These are phyloP conservation scores for Boletus mariae DNA, from an alignment of 1,284 basidiomycete species.

Conservation along the genomic window DNA sequence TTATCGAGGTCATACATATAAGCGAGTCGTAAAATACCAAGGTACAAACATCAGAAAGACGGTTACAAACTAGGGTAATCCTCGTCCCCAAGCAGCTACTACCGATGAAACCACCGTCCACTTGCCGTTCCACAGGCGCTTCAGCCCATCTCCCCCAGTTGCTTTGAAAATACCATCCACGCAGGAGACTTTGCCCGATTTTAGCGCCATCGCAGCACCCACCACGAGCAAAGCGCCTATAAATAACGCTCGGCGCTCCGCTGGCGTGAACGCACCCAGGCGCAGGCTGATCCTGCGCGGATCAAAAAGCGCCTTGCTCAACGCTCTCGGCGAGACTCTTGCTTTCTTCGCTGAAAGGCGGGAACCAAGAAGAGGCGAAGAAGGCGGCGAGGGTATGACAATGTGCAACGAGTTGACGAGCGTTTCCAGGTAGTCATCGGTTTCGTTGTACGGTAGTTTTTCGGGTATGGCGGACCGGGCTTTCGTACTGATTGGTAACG, in stretches of 20 bases:
- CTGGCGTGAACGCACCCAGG: constrained; percentile 30
- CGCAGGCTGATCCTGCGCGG: constrained; percentile 21
- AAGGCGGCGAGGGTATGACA: constrained; percentile 44
- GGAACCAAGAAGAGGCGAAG: constrained; percentile 16
- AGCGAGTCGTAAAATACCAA: background rate
- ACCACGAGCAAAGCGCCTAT: constrained; percentile 63
- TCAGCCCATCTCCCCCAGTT: constrained; percentile 20
- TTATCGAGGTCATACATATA: constrained; percentile 2
- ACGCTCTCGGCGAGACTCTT: constrained; percentile 8
- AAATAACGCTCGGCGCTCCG: constrained; percentile 48
- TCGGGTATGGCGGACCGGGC: background rate
- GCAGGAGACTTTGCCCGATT: constrained; percentile 14
- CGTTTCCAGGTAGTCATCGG: constrained; percentile 57
- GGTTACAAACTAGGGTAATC: constrained; percentile 17
- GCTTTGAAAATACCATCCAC: constrained; percentile 16
- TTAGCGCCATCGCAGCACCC: constrained; percentile 61
- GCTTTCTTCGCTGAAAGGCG: constrained; percentile 16
- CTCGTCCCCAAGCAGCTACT: constrained; percentile 28
- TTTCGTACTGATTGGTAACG: constrained; percentile 12
- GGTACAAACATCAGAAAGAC: background rate
- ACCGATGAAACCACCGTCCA: constrained; percentile 25
- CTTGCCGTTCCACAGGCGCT: constrained; percentile 26
- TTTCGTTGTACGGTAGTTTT: constrained; percentile 12
- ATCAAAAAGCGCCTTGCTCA: constrained; percentile 28
- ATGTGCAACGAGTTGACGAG: constrained; percentile 58